Percentiles rank a stretch among this genome's conserved stretches.
phyloP scores from a whole-genome alignment of 768 basidiomycete species.

The Boletus tomentosulus region DNA sequence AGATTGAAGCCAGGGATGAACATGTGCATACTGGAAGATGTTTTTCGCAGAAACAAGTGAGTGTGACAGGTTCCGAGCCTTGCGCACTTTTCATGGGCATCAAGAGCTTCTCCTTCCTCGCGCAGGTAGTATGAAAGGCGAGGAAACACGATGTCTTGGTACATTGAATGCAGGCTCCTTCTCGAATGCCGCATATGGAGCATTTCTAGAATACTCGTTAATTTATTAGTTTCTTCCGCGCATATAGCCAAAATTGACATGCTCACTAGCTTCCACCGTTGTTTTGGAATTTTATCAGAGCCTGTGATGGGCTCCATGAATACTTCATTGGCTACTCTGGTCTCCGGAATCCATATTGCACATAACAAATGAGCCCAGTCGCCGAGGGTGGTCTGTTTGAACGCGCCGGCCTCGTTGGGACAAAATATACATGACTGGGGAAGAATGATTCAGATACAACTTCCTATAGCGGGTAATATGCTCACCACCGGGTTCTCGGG shows the following conservation, averaged over 20 bases:
- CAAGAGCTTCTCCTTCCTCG: slow-evolving; percentile 77
- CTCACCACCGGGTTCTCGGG: slow-evolving; percentile 94
- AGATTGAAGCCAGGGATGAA: background rate
- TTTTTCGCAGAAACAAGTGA: slow-evolving; percentile 84
- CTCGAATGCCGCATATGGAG: slow-evolving; percentile 53
- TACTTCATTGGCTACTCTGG: slow-evolving; percentile 85
- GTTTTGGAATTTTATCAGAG: slow-evolving; percentile 81
- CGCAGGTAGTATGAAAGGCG: slow-evolving; percentile 95
- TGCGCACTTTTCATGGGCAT: slow-evolving; percentile 84
- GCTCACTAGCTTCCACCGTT: slow-evolving; percentile 90
- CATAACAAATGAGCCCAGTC: slow-evolving; percentile 97
- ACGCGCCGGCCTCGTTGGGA: slow-evolving; percentile 95
- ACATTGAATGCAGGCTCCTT: slow-evolving; percentile 95
- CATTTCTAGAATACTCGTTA: slow-evolving; percentile 44
- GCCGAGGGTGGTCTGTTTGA: slow-evolving; percentile 91
- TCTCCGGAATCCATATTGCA: slow-evolving; percentile 97
- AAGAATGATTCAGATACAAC: background rate
- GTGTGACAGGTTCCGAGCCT: slow-evolving; percentile 65
- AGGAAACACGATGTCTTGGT: slow-evolving; percentile 84
- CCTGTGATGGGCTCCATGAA: slow-evolving; percentile 99
- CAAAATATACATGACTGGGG: slow-evolving; percentile 87
- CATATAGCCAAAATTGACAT: slow-evolving; percentile 1
- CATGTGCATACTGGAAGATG: slow-evolving; percentile 73
- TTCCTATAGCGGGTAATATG: slow-evolving; percentile 2
- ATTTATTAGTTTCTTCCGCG: background rate